These are phyloP conservation scores for Stephania japonica DNA, from an alignment of 164 flowering plant species.

Conservation along the genomic window DNA sequence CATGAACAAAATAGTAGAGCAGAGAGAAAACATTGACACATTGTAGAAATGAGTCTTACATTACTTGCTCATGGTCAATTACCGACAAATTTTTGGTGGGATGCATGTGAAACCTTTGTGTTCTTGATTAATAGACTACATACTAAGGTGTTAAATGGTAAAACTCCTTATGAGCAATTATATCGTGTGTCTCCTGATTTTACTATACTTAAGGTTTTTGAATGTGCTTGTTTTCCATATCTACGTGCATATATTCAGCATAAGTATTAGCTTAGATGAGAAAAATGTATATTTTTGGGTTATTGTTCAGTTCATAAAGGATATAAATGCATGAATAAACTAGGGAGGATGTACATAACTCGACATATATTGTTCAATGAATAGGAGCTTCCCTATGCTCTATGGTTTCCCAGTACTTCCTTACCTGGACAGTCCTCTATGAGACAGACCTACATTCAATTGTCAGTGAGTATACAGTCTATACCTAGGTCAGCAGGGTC, in stretches of 20 bases:
- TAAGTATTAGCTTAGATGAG: background rate
- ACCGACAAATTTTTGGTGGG: too few species aligned
- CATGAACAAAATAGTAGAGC: too few species aligned
- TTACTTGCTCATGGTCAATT: too few species aligned
- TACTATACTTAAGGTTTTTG: background rate
- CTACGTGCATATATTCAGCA: background rate
- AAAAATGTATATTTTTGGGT: background rate
- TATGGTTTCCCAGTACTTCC: too few species aligned
- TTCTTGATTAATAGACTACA: background rate
- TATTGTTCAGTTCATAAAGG: background rate
- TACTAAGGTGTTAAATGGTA: background rate
- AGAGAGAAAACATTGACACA: too few species aligned
- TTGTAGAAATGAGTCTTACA: too few species aligned
- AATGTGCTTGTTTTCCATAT: constrained; percentile 1
- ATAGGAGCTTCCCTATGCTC: too few species aligned
- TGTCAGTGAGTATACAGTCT: too few species aligned
- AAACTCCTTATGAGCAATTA: background rate
- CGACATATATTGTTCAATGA: too few species aligned
- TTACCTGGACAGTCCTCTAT: background rate
- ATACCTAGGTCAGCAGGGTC: too few species aligned
- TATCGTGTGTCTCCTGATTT: background rate
- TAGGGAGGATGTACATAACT: too few species aligned
- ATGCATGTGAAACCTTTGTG: background rate
- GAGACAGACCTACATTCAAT: too few species aligned
- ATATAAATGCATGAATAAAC: background rate